Evolutionary conservation across 2,329 filamentous ascomycete species (phyloP).

Genomic region (Knoxdaviesia capensis): DNA sequence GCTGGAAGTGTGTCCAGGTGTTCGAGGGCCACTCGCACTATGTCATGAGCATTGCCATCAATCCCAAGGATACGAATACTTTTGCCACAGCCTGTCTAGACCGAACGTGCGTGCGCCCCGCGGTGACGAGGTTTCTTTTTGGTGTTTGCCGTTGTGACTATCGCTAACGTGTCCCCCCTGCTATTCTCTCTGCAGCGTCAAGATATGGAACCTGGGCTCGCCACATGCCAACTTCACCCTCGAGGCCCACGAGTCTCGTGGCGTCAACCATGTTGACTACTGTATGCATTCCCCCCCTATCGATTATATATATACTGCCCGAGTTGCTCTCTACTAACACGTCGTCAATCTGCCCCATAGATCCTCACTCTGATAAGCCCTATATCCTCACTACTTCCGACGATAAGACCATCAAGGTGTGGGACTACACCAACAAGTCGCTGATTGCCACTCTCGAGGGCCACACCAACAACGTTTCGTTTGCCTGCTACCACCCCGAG

Average conservation of each 20-base stretch:
- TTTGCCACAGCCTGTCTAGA: slow-evolving; percentile 90
- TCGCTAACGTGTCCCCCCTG: not conserved
- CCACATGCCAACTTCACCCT: slow-evolving; percentile 91
- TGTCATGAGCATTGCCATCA: slow-evolving; percentile 91
- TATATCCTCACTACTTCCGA: slow-evolving; percentile 95
- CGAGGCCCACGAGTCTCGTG: slow-evolving; percentile 91
- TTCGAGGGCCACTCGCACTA: slow-evolving; percentile 95
- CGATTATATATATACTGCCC: not conserved
- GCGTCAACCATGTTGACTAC: slow-evolving; percentile 95
- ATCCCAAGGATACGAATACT: slow-evolving; percentile 89
- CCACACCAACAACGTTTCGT: slow-evolving; percentile 94
- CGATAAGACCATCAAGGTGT: slow-evolving; percentile 91
- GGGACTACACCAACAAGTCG: slow-evolving; percentile 98
- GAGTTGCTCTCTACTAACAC: not conserved
- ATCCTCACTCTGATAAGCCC: slow-evolving; percentile 51
- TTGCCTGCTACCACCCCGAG: slow-evolving; percentile 94
- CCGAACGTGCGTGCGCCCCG: slow-evolving; percentile 17
- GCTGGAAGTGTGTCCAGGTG: slow-evolving; percentile 92
- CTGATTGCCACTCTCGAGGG: slow-evolving; percentile 92
- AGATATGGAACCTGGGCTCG: slow-evolving; percentile 92
- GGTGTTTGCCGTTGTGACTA: too few species aligned
- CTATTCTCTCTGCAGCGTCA: slow-evolving; percentile 41
- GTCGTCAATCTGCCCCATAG: not conserved
- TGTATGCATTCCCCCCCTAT: slow-evolving; percentile 10
- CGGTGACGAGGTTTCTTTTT: too few species aligned